Evolutionary conservation across 768 basidiomycete genomes (phyloP), one percentile per base, ranked within the genome.

Genomic region (Tulasnella sp.): DNA sequence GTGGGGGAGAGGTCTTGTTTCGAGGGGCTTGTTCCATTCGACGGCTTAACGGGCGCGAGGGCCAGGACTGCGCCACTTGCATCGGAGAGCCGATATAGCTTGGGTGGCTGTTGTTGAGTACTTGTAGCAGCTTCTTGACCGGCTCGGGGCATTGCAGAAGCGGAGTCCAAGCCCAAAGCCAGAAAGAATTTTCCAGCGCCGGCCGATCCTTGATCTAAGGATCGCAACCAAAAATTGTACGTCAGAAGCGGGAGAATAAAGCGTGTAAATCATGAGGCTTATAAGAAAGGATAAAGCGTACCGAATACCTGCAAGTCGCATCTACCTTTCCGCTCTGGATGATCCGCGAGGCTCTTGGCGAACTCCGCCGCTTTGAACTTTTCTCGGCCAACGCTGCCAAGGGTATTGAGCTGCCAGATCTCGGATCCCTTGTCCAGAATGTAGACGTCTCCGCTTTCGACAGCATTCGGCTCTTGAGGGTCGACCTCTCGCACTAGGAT

Each of bases 401-500:
- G 83, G n/a, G 85, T 85, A 75, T 89, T 88, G 72, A 85, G 82
- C 75, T 89, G 85, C 81, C 83, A 83, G 37, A 89, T 76, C 42
- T 83, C 75, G 1, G 77, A 73, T 41, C 87, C 86, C 78, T 85
- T 86, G 77, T 89, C 88, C 19, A 89, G 80, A 26, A 88, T 82
- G 77, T 86, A 88, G 0, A 86, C 86, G 39, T 86, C 85, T 7
- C 86, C 88, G 71, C 83, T 44, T 14, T 72, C 81, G 17, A 84
- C 77, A 69, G 89, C 79, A 78, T 83, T 87, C 26, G 82, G 74
- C 8, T 82, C 82, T n/a, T 65, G 26, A 29, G 62, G 78, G 3
- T 80, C 76, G 12, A 88, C 84, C 41, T 32, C 64, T 74, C 16
- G 75, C 35, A 29, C 69, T 67, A 67, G 76, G 79, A 22, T 36